Percentiles rank a stretch among this genome's conserved stretches.
phyloP scores from a whole-genome alignment of 208 protist genomes.

The Crithidia brevicula region DNA sequence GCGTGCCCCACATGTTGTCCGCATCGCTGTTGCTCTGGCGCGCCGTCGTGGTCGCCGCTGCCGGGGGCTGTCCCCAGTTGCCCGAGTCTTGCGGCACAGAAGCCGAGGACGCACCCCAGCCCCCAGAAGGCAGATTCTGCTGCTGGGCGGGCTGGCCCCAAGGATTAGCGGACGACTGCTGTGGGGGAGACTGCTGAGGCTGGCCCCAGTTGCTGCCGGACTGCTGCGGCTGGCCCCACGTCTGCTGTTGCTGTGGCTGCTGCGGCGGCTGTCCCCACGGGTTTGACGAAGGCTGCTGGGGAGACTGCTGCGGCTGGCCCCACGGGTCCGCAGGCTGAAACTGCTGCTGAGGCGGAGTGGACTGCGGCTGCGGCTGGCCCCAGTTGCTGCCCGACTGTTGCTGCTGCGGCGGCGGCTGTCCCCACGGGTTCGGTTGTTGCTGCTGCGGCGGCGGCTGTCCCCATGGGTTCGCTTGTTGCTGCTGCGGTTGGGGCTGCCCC shows the following conservation, averaged over 20 bases:
- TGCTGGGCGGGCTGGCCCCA: conserved; percentile 32
- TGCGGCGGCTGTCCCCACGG: conserved; percentile 38
- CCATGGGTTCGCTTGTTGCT: conserved; percentile 30
- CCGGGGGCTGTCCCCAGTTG: conserved; percentile 14
- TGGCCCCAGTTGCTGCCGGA: conserved; percentile 27
- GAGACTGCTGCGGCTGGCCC: conserved; percentile 6
- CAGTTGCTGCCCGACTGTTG: conserved; percentile 18
- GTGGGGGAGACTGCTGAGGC: conserved; percentile 18
- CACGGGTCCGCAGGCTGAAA: too few relatives aligned
- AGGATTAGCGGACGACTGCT: conserved; percentile 24
- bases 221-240: conserved; percentile 20
- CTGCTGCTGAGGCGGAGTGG: conserved; percentile 13
- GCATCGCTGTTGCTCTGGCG: conserved; percentile 8
- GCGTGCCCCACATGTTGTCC: conserved; percentile 52
- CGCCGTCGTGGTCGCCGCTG: conserved; percentile 10
- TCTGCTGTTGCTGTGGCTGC: conserved; percentile 7
- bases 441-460: conserved; percentile 27
- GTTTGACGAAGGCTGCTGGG: conserved; percentile 14
- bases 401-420: conserved; percentile 15
- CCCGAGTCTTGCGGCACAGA: conserved; percentile 13
- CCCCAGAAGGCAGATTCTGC: conserved; percentile 10
- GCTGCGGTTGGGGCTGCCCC: conserved; percentile 4
- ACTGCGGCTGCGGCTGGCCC: conserved; percentile 26
- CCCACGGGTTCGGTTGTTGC: conserved; percentile 21
- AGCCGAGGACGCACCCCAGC: conserved; percentile 26